Conservation (phyloP, 1,284 basidiomycete genomes). For the Inonotus obliquus region DNA sequence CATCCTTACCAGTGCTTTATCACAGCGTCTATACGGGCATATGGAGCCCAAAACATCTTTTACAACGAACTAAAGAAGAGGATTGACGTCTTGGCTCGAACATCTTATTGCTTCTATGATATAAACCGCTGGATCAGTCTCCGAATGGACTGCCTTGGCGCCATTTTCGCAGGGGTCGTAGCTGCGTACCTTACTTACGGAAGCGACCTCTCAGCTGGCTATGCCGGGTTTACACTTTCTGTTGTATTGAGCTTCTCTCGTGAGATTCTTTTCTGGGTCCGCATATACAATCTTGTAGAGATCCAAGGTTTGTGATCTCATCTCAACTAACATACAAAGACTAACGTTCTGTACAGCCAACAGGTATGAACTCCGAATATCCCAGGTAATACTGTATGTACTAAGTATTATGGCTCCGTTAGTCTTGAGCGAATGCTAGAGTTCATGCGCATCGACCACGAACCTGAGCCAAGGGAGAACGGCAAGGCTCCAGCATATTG, state of each 20-base stretch:
- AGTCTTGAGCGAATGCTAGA: constrained; percentile 40
- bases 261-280: constrained; percentile 20
- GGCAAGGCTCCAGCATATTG: constrained; percentile 33
- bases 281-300: constrained; percentile 20
- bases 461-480: constrained; percentile 28
- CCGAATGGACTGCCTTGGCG: constrained; percentile 19
- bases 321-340: background rate
- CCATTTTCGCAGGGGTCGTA: constrained; percentile 19
- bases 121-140: constrained; percentile 22
- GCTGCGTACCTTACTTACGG: constrained; percentile 21
- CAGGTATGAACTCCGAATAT: constrained; percentile 6
- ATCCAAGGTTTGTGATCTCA: constrained; percentile 14
- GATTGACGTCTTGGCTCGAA: constrained; percentile 20
- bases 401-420: background rate
- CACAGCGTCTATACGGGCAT: constrained; percentile 30
- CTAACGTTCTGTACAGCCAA: constrained; percentile 8
- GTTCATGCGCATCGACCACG: constrained; percentile 39
- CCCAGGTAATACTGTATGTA: background rate
- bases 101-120: constrained; percentile 22
- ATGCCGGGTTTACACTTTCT: constrained; percentile 21
- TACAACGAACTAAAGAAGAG: constrained; percentile 18
- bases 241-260: constrained; percentile 13
- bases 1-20: background rate
- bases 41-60: constrained; percentile 22
- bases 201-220: constrained; percentile 7